Conservation (phyloP, 257 asterid genomes). For the Lithospermum erythrorhizon region DNA sequence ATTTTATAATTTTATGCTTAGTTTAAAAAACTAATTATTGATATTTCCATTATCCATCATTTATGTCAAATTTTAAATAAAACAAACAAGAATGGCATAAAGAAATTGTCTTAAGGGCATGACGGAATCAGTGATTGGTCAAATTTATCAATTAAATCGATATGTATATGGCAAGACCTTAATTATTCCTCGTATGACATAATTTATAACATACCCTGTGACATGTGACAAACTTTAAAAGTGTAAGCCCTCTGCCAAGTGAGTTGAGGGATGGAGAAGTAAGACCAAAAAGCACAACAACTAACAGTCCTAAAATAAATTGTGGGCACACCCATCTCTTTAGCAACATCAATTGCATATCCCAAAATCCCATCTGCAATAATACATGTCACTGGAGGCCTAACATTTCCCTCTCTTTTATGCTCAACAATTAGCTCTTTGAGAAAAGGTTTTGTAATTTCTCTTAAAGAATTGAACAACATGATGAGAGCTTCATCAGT, state of each 20-base stretch:
- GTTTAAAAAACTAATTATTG: no score
- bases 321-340: slow-evolving; percentile 20
- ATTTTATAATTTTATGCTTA: no score
- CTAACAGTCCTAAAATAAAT: slow-evolving; percentile 21
- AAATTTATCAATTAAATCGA: background rate
- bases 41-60: no score
- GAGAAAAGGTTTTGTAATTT: slow-evolving; percentile 10
- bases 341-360: slow-evolving; percentile 36
- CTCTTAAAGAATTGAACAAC: slow-evolving; percentile 7
- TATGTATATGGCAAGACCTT: no score
- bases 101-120: no score
- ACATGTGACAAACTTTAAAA: slow-evolving; percentile 6
- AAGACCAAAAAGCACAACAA: slow-evolving; percentile 24
- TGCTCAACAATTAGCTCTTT: slow-evolving; percentile 6
- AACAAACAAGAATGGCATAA: no score
- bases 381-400: slow-evolving; percentile 18
- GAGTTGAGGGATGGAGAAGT: slow-evolving; percentile 17
- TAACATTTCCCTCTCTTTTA: background rate
- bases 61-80: no score
- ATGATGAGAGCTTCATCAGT: slow-evolving; percentile 12
- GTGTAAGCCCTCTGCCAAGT: slow-evolving; percentile 29
- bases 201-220: no score
- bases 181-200: no score
- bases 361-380: slow-evolving; percentile 32
- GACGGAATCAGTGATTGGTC: no score